Percentiles rank a stretch among this genome's conserved stretches.
Evolutionary conservation across 495 filamentous ascomycete species (phyloP).

Genomic region (Cairneyella variabilis): DNA sequence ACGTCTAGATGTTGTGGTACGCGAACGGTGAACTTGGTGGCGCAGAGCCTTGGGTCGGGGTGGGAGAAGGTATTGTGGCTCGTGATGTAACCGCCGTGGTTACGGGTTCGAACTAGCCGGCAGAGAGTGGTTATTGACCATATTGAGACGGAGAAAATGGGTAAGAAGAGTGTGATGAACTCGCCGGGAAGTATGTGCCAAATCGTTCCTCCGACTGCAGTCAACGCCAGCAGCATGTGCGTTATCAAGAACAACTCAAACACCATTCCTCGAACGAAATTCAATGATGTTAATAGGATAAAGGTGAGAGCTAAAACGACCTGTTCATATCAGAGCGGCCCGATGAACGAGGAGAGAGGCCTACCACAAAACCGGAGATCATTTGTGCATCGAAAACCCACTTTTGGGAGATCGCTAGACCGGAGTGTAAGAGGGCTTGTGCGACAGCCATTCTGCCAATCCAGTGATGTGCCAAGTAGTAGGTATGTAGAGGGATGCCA

Average conservation of each 20-base stretch:
- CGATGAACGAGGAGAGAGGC: no score
- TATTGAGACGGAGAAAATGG: neutral
- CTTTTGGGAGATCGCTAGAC: neutral
- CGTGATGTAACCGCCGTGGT: no score
- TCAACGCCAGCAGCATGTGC: conserved; percentile 1
- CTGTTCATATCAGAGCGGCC: no score
- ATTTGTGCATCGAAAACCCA: neutral
- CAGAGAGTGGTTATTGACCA: neutral
- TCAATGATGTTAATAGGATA: neutral
- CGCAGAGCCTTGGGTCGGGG: no score
- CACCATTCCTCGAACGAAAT: neutral
- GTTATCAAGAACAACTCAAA: conserved; percentile 6
- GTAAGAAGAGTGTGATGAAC: neutral
- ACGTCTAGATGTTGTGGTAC: neutral
- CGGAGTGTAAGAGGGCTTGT: neutral
- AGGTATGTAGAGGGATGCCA: conserved; percentile 4
- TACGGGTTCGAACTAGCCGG: neutral
- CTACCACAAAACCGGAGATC: conserved; percentile 2
- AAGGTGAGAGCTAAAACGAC: neutral
- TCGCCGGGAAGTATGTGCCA: neutral
- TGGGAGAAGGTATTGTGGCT: no score
- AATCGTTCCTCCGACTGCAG: neutral
- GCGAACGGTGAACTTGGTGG: conserved; percentile 1
- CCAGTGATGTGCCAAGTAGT: conserved; percentile 10
- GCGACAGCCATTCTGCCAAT: conserved; percentile 3